Conservation (phyloP, 331 rosid species). For the Ulmus americana region DNA sequence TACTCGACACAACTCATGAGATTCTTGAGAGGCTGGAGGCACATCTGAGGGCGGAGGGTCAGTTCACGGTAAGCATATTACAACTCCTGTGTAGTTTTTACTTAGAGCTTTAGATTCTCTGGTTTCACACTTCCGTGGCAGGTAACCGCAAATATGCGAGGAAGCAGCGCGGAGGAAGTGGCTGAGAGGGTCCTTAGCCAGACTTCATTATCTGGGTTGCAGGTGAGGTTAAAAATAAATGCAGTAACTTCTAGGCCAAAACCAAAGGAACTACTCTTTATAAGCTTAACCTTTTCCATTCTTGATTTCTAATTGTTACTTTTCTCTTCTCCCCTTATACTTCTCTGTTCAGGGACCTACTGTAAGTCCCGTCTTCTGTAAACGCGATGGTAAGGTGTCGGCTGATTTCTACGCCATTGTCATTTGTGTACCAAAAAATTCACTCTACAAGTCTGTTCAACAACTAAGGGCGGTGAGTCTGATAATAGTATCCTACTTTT, state of each 20-base stretch:
- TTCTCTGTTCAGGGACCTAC: conserved; percentile 73
- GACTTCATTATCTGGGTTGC: conserved; percentile 73
- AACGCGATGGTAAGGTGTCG: conserved; percentile 51
- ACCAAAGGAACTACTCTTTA: conserved; percentile 1
- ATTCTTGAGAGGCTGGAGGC: conserved; percentile 96
- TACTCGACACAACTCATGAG: conserved; percentile 80
- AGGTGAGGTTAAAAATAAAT: conserved; percentile 47
- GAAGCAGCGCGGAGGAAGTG: conserved; percentile 80
- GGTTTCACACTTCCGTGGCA: conserved; percentile 28
- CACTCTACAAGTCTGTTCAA: conserved; percentile 71
- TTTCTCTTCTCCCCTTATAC: conserved; percentile 1
- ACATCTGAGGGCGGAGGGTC: conserved; percentile 79
- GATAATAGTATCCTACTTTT: background rate
- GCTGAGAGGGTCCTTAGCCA: conserved; percentile 86
- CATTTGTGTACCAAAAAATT: conserved; percentile 84
- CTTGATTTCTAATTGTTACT: conserved; percentile 1
- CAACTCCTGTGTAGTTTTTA: background rate
- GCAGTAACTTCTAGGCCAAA: background rate
- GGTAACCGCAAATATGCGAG: conserved; percentile 96
- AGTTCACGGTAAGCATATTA: conserved; percentile 58
- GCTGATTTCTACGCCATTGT: conserved; percentile 79
- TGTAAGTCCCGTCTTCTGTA: conserved; percentile 76
- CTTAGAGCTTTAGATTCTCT: background rate
- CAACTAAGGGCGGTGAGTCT: conserved; percentile 81
- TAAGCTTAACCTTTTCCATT: conserved; percentile 1